These are phyloP conservation scores for Thraustochytrium sp. DNA, from an alignment of 352 stramenopile genomes.

Conservation along the genomic window DNA sequence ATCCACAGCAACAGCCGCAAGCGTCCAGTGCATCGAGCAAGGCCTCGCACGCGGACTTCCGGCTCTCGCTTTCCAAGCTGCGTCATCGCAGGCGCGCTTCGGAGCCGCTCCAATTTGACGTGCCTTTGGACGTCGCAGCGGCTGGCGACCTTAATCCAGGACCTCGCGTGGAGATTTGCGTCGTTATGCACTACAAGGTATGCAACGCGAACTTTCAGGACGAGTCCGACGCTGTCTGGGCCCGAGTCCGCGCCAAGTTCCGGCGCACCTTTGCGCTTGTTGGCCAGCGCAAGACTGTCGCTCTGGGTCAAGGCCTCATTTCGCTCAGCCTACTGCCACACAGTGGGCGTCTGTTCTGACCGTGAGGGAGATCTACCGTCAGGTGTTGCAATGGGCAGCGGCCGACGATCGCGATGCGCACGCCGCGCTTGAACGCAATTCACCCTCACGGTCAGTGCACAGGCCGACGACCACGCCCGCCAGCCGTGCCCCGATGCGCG, in stretches of 20 bases:
- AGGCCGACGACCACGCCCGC: too few relatives aligned
- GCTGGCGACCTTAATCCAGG: not conserved
- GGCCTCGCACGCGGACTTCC: not conserved
- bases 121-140: not conserved
- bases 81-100: not conserved
- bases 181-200: slow-evolving; percentile 40
- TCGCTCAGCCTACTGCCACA: not conserved
- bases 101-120: not conserved
- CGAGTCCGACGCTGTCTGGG: slow-evolving; percentile 39
- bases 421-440: too few relatives aligned
- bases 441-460: too few relatives aligned
- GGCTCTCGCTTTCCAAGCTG: not conserved
- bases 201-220: slow-evolving; percentile 40
- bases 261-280: slow-evolving; percentile 37
- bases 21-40: too few relatives aligned
- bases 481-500: too few relatives aligned
- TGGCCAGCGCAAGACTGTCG: slow-evolving; percentile 37
- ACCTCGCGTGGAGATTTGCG: slow-evolving; percentile 14
- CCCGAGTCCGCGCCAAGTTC: slow-evolving; percentile 10
- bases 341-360: not conserved
- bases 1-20: too few relatives aligned
- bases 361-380: not conserved
- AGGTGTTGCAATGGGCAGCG: not conserved
- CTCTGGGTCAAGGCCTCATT: slow-evolving; percentile 21
- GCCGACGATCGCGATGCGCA: not conserved